Evolutionary conservation across 139 green algal genomes (phyloP).

Genomic region (Dunaliella sp.): DNA sequence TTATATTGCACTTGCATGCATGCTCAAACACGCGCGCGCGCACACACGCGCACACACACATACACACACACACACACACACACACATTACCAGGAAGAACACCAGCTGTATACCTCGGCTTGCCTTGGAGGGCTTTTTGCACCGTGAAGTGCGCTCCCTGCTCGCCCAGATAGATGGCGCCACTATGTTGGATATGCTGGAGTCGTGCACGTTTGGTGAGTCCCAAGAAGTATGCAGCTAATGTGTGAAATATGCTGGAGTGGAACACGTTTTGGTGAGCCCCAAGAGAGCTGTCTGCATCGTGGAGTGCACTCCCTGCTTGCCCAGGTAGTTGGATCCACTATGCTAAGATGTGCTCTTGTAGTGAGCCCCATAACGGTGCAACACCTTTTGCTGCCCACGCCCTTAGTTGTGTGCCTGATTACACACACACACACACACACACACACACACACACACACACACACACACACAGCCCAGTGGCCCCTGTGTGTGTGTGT

Average conservation of each 20-base stretch:
- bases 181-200: constrained; percentile 52
- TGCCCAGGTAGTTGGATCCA: constrained; percentile 35
- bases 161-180: constrained; percentile 39
- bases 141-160: constrained; percentile 27
- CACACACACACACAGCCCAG: not conserved
- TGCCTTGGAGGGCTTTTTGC: constrained; percentile 48
- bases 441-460: too few species aligned
- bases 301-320: constrained; percentile 31
- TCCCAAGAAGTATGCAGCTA: not conserved
- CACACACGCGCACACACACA: not conserved
- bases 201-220: constrained; percentile 40
- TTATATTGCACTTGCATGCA: too few species aligned
- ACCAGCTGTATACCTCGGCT: constrained; percentile 42
- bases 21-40: not conserved
- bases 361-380: constrained; percentile 32
- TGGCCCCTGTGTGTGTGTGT: too few species aligned
- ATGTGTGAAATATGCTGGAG: not conserved
- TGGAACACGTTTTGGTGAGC: not conserved
- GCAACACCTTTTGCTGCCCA: not conserved
- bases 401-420: not conserved
- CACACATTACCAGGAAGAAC: constrained; percentile 18
- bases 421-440: too few species aligned
- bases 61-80: not conserved
- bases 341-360: constrained; percentile 45
- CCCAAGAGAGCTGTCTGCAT: constrained; percentile 45